These are phyloP conservation scores for Torulaspora quercuum DNA, from an alignment of 805 yeast genomes.

Conservation along the genomic window DNA sequence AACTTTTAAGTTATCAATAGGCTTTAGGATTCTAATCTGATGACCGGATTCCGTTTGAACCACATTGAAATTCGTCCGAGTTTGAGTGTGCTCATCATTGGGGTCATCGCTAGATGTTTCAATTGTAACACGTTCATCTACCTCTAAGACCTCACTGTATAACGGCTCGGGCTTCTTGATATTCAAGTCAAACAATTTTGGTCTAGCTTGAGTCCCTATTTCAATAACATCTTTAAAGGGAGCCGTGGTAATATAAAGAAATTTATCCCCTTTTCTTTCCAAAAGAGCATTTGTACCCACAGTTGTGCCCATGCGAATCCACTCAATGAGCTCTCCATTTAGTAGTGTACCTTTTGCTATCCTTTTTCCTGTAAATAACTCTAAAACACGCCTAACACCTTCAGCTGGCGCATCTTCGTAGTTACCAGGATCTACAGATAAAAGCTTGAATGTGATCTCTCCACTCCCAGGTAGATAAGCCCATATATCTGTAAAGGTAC, in stretches of 20 bases:
- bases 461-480: conserved; percentile 48
- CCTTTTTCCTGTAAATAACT: conserved; percentile 38
- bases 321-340: conserved; percentile 58
- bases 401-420: conserved; percentile 88
- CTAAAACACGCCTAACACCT: conserved; percentile 78
- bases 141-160: conserved; percentile 72
- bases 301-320: conserved; percentile 87
- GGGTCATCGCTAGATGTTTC: conserved; percentile 79
- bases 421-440: conserved; percentile 84
- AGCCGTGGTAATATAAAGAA: conserved; percentile 79
- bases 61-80: conserved; percentile 26
- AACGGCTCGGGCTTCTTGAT: conserved; percentile 68
- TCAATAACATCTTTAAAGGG: conserved; percentile 79
- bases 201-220: conserved; percentile 91
- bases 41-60: conserved; percentile 66
- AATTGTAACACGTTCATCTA: conserved; percentile 89
- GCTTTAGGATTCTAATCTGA: conserved; percentile 51
- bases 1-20: conserved; percentile 47
- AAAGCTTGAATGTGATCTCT: conserved; percentile 67
- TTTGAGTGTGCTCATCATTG: conserved; percentile 20
- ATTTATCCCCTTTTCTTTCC: conserved; percentile 86
- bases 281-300: conserved; percentile 92
- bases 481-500: conserved; percentile 82
- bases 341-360: conserved; percentile 59
- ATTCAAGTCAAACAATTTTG: conserved; percentile 78